These are phyloP conservation scores for Bromus sterilis DNA, from an alignment of 176 grass and related monocot genomes.

Conservation along the genomic window DNA sequence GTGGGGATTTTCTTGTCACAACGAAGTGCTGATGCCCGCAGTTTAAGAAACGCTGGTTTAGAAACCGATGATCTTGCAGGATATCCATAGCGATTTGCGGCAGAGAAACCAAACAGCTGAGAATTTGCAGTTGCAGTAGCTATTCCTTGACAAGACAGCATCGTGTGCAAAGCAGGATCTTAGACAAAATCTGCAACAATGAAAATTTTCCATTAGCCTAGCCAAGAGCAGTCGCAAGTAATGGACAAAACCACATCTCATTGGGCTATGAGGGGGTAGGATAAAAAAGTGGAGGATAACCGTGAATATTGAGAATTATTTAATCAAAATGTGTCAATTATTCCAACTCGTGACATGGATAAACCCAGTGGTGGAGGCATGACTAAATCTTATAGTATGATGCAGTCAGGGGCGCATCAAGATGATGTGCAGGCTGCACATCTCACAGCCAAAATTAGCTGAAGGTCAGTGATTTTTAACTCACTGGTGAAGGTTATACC, in stretches of 20 bases:
- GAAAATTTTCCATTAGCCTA: neutral
- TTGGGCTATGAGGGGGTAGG: neutral
- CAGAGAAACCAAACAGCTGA: constrained; percentile 1
- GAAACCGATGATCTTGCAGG: neutral
- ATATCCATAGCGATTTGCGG: neutral
- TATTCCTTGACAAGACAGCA: constrained; percentile 5
- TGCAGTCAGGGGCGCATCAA: neutral
- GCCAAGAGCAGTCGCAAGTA: neutral
- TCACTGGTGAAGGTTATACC: neutral
- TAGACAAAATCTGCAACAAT: neutral
- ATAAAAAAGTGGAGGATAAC: neutral
- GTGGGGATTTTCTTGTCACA: neutral
- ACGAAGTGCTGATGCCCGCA: constrained; percentile 8
- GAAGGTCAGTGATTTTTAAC: neutral
- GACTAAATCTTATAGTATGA: neutral
- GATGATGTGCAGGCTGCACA: neutral
- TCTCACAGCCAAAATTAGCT: neutral
- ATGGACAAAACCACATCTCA: neutral
- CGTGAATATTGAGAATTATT: neutral
- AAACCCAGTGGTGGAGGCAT: neutral
- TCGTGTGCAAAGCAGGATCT: constrained; percentile 4
- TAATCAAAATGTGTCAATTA: neutral
- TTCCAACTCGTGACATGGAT: neutral
- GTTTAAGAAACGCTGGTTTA: constrained; percentile 11
- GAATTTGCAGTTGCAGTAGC: constrained; percentile 23